Base-by-base conservation (phyloP, 2,329 filamentous ascomycete genomes). In the Phialemoniopsis sp. region DNA sequence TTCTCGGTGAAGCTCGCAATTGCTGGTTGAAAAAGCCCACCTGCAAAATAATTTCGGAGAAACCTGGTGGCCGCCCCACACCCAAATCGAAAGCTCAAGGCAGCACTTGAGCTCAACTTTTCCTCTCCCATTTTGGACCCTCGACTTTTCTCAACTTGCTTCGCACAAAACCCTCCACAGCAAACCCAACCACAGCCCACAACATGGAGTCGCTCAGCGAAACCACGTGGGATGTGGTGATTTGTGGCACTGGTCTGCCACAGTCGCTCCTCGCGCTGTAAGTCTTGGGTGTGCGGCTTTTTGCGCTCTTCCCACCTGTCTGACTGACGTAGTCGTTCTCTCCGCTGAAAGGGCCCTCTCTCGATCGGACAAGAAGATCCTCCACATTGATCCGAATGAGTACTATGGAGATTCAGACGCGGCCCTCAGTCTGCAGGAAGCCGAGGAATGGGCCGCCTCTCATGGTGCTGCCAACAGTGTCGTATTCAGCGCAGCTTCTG, bases 401-500 rank as follows among this genome's bases (percentile, higher is more conserved):
- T 95, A 88, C 63, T 97, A 97, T 66, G 91, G 91, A 53, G 87
- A 86, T 38, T 62, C 82, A 30, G 89, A 95, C 58, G 89, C 91
- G 46, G 88, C 89, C 3, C 78, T 97, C 49, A 93, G 82, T 62
- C 70, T 96, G 29, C 77, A 87, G 45, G 91, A 96, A 59, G 82
- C 80, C 29, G 82, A 90, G 50, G 72, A 74, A 29, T 97, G 89
- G 89, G 80, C 73, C 33, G 66, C 70, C 34, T 51, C 53, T 38
- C 53, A 70, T 34, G 50, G 53, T 13, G 46, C 43, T 5, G 45
- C 45, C 7, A 42, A 50, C 18, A 13, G n/a, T 17, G 28, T 26
- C 7, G 17, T 17, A 16, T 8, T 17, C 18, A 13, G 15, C 13
- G 30, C 59, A 29, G 63, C 66, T 10, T 54, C 50, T 7, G 58